Conservation (phyloP, 2,329 filamentous ascomycete genomes). For the Dactylellina haptotyla region DNA sequence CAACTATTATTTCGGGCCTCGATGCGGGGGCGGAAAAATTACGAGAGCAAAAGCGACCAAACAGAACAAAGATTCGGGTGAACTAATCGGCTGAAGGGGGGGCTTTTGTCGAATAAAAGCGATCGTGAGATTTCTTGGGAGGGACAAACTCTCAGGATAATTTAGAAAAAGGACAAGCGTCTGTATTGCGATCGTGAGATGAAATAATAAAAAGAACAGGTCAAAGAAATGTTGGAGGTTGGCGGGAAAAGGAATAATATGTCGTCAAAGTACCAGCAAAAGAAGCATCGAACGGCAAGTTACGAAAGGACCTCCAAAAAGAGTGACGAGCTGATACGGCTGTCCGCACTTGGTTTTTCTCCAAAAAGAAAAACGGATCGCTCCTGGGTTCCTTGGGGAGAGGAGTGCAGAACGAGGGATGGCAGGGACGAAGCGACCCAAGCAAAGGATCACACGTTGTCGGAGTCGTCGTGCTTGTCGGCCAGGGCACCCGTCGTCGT, state of each 20-base stretch:
- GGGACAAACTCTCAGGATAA: constrained; percentile 16
- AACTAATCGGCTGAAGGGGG: background rate
- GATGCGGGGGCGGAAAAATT: background rate
- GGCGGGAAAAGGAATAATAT: constrained; percentile 17
- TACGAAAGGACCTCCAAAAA: background rate
- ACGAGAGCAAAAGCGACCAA: background rate
- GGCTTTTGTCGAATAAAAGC: constrained; percentile 14
- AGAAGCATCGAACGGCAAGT: constrained; percentile 22
- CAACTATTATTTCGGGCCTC: constrained; percentile 14
- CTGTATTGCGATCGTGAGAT: constrained; percentile 41
- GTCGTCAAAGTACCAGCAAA: constrained; percentile 53
- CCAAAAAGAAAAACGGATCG: too few relatives aligned
- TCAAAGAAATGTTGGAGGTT: constrained; percentile 15
- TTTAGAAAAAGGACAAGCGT: constrained; percentile 33
- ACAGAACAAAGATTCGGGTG: constrained; percentile 1
- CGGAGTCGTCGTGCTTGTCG: background rate
- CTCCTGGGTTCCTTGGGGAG: constrained; percentile 4
- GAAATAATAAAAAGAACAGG: constrained; percentile 2
- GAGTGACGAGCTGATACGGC: constrained; percentile 43
- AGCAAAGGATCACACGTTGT: constrained; percentile 10
- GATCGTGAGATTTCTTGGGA: constrained; percentile 1
- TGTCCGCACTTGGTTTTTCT: too few relatives aligned
- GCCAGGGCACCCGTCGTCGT: background rate
- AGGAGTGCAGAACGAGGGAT: background rate
- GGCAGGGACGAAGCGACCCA: constrained; percentile 9